These are phyloP conservation scores for Aspergillus pseudonomiae DNA, from an alignment of 2,329 filamentous ascomycete genomes.

Conservation along the genomic window DNA sequence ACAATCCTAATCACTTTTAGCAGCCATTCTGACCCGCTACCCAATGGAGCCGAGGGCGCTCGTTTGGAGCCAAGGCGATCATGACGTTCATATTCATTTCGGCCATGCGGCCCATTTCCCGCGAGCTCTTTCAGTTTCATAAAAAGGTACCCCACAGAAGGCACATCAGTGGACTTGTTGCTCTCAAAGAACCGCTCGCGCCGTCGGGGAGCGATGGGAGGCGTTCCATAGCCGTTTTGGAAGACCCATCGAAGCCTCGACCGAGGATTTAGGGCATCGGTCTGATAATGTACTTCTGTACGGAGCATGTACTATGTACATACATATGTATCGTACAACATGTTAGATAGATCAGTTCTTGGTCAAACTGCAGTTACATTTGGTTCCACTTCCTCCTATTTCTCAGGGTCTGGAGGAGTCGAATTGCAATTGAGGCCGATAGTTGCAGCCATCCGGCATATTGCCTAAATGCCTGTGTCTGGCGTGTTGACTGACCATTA, in stretches of 20 bases:
- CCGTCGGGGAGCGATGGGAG: conserved; percentile 12
- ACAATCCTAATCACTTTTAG: conserved; percentile 13
- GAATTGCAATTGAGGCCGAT: conserved; percentile 19
- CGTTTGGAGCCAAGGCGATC: conserved; percentile 23
- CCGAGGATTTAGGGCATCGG: conserved; percentile 13
- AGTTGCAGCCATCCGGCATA: conserved; percentile 17
- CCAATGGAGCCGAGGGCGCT: conserved; percentile 17
- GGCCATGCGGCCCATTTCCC: conserved; percentile 26
- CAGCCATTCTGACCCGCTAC: conserved; percentile 1
- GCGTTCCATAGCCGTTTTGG: conserved; percentile 18
- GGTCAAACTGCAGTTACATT: neutral
- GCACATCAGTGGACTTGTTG: conserved; percentile 20
- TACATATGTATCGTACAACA: neutral
- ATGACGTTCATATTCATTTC: conserved; percentile 26
- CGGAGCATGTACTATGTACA: neutral
- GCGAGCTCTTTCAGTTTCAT: conserved; percentile 20
- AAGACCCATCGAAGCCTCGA: conserved; percentile 25
- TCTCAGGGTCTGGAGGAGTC: conserved; percentile 16
- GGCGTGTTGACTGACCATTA: conserved; percentile 13
- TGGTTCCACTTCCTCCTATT: neutral
- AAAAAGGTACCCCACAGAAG: conserved; percentile 23
- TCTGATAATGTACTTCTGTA: conserved; percentile 15
- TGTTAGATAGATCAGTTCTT: neutral
- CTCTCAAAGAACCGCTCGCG: conserved; percentile 14
- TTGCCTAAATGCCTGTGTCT: conserved; percentile 17